Evolutionary conservation across 306 rosid species (phyloP).

Genomic region (Styphnolobium japonicum): DNA sequence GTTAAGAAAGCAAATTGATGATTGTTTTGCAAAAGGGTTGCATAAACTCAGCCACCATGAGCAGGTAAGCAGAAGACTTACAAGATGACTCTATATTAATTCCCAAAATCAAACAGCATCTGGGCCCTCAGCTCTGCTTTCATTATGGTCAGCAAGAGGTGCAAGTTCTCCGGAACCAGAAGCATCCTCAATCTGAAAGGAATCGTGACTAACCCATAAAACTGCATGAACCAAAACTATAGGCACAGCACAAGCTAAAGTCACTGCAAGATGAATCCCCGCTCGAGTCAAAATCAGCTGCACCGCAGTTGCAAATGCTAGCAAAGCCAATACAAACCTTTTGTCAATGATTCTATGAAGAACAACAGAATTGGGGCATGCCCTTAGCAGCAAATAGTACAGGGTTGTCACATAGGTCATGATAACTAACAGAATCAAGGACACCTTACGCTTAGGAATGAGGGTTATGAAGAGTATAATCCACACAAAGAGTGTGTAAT

Average conservation of each 20-base stretch:
- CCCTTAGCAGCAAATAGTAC: constrained; percentile 35
- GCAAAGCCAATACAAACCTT: constrained; percentile 37
- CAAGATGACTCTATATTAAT: background rate
- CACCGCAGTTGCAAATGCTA: constrained; percentile 41
- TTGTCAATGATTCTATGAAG: constrained; percentile 45
- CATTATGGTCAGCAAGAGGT: constrained; percentile 21
- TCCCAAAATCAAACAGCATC: constrained; percentile 30
- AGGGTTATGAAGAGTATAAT: constrained; percentile 61
- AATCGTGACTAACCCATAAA: constrained; percentile 39
- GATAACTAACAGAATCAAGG: constrained; percentile 45
- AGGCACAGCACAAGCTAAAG: constrained; percentile 42
- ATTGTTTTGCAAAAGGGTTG: too few relatives aligned
- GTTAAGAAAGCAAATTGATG: too few relatives aligned
- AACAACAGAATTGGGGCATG: constrained; percentile 38
- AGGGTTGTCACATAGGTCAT: constrained; percentile 51
- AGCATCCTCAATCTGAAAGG: constrained; percentile 33
- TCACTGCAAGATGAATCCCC: constrained; percentile 47
- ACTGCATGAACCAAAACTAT: constrained; percentile 60
- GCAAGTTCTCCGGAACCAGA: constrained; percentile 30
- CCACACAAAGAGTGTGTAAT: constrained; percentile 60
- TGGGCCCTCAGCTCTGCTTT: background rate
- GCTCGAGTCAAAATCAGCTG: constrained; percentile 48
- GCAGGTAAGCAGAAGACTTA: background rate
- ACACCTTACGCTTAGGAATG: constrained; percentile 45
- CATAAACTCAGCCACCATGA: too few relatives aligned